Evolutionary conservation across 2,329 filamentous ascomycete genomes (phyloP), one percentile per base, ranked within the genome.

Genomic region (Xylariaceae sp.): DNA sequence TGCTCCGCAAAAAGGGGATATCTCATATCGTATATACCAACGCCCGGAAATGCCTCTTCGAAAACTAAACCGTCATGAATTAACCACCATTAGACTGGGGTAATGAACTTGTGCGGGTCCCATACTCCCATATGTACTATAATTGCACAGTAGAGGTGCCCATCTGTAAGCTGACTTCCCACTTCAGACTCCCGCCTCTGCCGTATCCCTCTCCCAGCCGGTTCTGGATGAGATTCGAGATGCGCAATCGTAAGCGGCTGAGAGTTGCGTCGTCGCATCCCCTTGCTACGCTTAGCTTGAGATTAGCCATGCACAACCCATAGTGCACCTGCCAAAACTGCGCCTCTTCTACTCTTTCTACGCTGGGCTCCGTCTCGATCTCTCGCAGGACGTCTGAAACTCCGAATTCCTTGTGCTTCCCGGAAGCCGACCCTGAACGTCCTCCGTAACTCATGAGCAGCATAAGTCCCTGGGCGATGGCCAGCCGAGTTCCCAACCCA

Each of bases 261-360:
- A 95, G 76, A 5, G 86, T 82, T 11, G 87, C 83, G 57, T 94
- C 91, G 36, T 89, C 86, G 39, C 73, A 77, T 4, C 86, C 87
- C 58, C 75, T 77, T 4, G 75, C 70, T 21, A 96, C 83, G 54
- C 86, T 82, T 16, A 99, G 73, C 71, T 91, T 95, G 61, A 99
- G 72, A 69, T 95, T 97, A 7, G 94, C 94, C 88, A 97, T 96
- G 68, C 92, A 96, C 33, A 97, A 79, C 1, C 93, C 92, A 70
- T 97, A 97, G 73, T 99, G 94, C 11, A 97, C 94, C 76, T 99
- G 94, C 94, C 94, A 99, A 72, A 99, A 96, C 68, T 92, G 87
- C 1, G 92, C 93, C 67, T 97, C 92, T 53, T 97, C 91, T 40
- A 99, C 85, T 1, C 82, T 81, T 37, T 82, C 82, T 21, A 97